Evolutionary conservation across 2,329 filamentous ascomycete species (phyloP), one percentile per base, ranked within the genome.

Genomic region (Aspergillus luchuensis): DNA sequence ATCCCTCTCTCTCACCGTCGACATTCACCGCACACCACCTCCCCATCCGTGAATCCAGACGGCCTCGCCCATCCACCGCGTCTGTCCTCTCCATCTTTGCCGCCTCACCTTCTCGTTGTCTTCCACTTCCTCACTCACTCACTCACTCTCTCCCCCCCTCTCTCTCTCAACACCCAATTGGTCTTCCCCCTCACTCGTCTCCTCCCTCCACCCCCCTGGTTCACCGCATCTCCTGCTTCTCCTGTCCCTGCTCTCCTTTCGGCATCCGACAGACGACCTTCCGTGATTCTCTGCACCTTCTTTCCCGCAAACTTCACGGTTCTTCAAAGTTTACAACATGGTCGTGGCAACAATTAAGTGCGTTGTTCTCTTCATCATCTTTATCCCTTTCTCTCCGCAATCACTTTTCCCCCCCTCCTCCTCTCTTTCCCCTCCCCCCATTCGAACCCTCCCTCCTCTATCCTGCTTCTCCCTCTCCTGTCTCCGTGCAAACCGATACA

Each of bases 281-380:
- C 48, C 60, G 53, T 33, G 52, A 51, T 61, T 23, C 21, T 59
- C 58, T 57, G 58, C 58, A 61, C 58, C 39, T 23, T 49, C 28
- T 38, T 48, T 60, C 36, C 61, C 48, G n/a, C 30, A 45, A 62
- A 57, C 63, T 59, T 58, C 48, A 61, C 58, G 59, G 59, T 47
- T 58, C 62, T 19, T 50, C 39, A 51, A 57, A 47, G 25, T 62
- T 55, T 62, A 53, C 69, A 80, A 73, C 65, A 85, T 85, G 83
- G 84, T 86, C 75, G 85, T 87, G 69, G 84, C 85, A 74, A 87
- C 85, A 65, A 87, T 87, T 77, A 87, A 87, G 85, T 87, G 77
- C 69, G 84, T 79, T 58, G 54, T 47, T 43, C 56, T 19, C 25
- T 28, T 28, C 30, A 36, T 28, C 45, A 36, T 25, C 57, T 52